Base-by-base conservation (phyloP, 2,329 filamentous ascomycete species). In the Elsinoe ampelina region DNA sequence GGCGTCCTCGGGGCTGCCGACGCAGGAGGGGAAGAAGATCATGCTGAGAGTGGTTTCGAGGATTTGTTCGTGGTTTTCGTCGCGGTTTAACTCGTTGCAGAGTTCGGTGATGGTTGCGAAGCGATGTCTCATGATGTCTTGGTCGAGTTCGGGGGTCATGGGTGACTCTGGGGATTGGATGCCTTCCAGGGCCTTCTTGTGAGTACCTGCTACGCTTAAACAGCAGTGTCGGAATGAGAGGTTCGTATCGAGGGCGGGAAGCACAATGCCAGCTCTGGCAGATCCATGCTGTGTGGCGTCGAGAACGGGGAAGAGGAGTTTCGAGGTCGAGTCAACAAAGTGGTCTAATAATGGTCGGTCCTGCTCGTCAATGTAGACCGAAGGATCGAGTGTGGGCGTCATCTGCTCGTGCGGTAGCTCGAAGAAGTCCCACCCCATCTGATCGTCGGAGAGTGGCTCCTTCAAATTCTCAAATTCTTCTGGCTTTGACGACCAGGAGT, bases 181-280 rank as follows among this genome's bases (percentile, higher is more conserved):
- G 57, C 81, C 78, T 67, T 84, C 80, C 0, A 86, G 87, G 2
- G 85, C 83, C 77, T 96, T 96, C 73, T 88, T 83, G 73, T 98
- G 93, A 68, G 95, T 88, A 1, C 91, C 92, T 7, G 93, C 84
- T 59, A 95, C 89, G 76, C 89, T 95, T 60, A 98, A 77, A 73
- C 92, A 97, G 76, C 91, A 96, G 77, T 97, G 91, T 32, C 96
- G 80, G 71, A 96, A 98, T 63, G 85, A 86, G 71, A 88, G 91
- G 80, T 97, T 98, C 64, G 81, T 87, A 69, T 95, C 88, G 34
- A 98, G 79, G 6, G 92, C 88, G 3, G 88, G 89, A 13, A 97
- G 80, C 63, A 97, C 86, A 60, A 95, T 81, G 64, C 93, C 86
- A 1, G 87, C 84, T 60, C 85, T 82, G 36, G 89, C 84, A 1